Evolutionary conservation across 441 rosid species (phyloP), one percentile per base, ranked within the genome.

Genomic region (Euphorbia schlechtendalii): DNA sequence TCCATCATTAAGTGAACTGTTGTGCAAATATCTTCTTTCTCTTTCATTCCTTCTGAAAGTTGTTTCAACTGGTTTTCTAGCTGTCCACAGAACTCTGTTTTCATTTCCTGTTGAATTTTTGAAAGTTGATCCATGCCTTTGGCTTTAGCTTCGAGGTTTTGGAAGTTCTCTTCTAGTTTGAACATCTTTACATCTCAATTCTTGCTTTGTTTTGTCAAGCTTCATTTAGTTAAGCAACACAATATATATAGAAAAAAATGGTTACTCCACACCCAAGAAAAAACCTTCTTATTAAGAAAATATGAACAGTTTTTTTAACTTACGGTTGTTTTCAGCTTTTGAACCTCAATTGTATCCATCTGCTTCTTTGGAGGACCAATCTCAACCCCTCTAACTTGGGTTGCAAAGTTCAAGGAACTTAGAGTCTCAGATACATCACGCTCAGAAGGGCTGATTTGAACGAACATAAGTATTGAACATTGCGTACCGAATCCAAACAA

Each of bases 381-480:
- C 66, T 87, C 93, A 70, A 89, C 80, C 27, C 98, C 96, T 69
- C 93, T 82, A 53, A 85, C 96, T 64, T 93, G 79, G 67, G 89
- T 87, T 65, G 98, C 96, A 66, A 92, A 89, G 75, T 86, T 92
- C 32, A 92, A 69, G 48, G 98, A 92, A 69, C 96, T 87, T 46
- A 89, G 65, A 43, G 96, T 87, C 81, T 92, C 98, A 57, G 93
- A 77, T 63, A 82, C 49, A 69, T 92, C 98, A 66, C 74, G 79
- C 58, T 86, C 93, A 17, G 90, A 83, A 60, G 96, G 96, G 71
- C 92, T 86, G 57, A 92, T 92, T 84, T 92, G 98, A 68, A 89
- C 87, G 76, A 92, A 87, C 96, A 92, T 87, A 71, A 87, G 59
- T n/a, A n/a, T n/a, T n/a, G n/a, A n/a, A n/a, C n/a, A n/a, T n/a